Evolutionary conservation across 2,329 filamentous ascomycete species (phyloP).

Genomic region (Pseudogymnoascus sp.): DNA sequence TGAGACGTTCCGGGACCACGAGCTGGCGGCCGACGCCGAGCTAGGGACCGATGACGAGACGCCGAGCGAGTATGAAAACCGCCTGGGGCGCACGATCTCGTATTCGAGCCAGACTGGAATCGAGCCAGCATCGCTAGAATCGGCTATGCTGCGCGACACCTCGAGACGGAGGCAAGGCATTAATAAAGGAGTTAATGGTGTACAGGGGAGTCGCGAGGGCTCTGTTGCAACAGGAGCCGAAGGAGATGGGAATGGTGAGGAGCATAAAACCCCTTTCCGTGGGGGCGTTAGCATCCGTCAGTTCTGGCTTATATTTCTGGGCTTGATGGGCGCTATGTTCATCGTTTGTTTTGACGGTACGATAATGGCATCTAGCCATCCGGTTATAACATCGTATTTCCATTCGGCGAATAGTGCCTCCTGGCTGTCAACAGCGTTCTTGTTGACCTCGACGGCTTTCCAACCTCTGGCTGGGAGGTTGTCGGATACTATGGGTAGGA

Average conservation of each 20-base stretch:
- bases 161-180: constrained; percentile 16
- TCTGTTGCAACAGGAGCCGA: constrained; percentile 9
- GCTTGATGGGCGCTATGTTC: constrained; percentile 50
- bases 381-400: constrained; percentile 75
- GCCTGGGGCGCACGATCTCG: constrained; percentile 16
- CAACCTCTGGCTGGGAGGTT: constrained; percentile 67
- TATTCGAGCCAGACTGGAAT: constrained; percentile 23
- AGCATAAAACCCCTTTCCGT: constrained; percentile 26
- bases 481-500: constrained; percentile 65
- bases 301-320: constrained; percentile 56
- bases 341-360: constrained; percentile 64
- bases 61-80: not conserved
- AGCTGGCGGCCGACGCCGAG: constrained; percentile 18
- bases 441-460: constrained; percentile 68
- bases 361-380: constrained; percentile 73
- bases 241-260: constrained; percentile 12
- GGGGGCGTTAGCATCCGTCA: constrained; percentile 36
- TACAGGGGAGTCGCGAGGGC: not conserved
- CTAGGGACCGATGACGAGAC: not conserved
- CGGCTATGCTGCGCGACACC: constrained; percentile 23
- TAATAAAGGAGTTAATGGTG: not conserved
- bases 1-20: constrained; percentile 10
- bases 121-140: constrained; percentile 23
- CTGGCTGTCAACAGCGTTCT: constrained; percentile 72
- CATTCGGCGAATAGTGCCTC: constrained; percentile 68